Evolutionary conservation across 345 rosid species (phyloP).

Genomic region (Euphorbia peplus): DNA sequence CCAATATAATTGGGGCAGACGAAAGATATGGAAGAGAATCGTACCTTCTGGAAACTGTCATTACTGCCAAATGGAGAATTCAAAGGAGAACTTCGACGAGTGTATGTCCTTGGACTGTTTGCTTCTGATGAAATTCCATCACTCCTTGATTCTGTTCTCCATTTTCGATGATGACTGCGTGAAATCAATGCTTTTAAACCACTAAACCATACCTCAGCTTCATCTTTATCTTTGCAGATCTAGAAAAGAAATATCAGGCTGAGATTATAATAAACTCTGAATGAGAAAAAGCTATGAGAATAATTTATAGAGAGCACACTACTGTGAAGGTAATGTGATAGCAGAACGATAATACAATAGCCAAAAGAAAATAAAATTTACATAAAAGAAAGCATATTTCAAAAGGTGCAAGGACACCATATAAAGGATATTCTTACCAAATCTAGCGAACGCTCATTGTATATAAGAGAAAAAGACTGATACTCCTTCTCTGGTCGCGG

Average conservation of each 20-base stretch:
- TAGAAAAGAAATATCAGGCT: conserved; percentile 20
- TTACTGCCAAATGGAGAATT: conserved; percentile 80
- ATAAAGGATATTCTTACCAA: conserved; percentile 50
- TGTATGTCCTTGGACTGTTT: conserved; percentile 87
- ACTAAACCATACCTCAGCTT: conserved; percentile 83
- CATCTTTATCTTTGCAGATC: conserved; percentile 88
- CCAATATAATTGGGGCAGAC: conserved; percentile 2
- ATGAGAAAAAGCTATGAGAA: not conserved
- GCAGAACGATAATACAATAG: conserved; percentile 14
- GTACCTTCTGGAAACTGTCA: conserved; percentile 86
- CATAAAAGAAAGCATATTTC: not conserved
- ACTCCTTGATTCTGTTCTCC: conserved; percentile 71
- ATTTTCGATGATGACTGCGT: conserved; percentile 52
- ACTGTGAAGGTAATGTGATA: not conserved
- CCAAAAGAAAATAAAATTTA: conserved; percentile 5
- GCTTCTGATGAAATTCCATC: conserved; percentile 70
- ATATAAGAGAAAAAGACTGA: conserved; percentile 96
- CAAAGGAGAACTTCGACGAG: conserved; percentile 89
- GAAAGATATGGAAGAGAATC: conserved; percentile 13
- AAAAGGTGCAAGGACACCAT: conserved; percentile 5
- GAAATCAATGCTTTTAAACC: conserved; percentile 76
- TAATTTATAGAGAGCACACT: not conserved
- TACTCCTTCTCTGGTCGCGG: conserved; percentile 99
- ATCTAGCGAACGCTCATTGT: conserved; percentile 90
- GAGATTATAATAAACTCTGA: conserved; percentile 13